These are phyloP conservation scores for Hyphodiscus sp. DNA, from an alignment of 2,329 filamentous ascomycete genomes.

Conservation along the genomic window DNA sequence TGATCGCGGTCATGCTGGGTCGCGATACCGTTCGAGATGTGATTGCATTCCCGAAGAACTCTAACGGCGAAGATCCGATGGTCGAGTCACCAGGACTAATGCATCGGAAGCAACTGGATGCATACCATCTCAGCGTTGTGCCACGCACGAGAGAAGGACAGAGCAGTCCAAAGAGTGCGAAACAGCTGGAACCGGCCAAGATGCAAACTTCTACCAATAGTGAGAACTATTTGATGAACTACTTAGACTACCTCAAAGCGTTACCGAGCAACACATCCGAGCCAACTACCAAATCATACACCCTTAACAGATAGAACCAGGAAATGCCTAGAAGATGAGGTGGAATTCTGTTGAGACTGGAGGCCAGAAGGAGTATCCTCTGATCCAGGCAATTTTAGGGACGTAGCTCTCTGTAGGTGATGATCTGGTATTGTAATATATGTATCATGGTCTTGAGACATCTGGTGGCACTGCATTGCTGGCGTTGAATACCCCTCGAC, in stretches of 20 bases:
- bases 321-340: too few species aligned
- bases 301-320: background rate
- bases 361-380: too few species aligned
- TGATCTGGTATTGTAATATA: background rate
- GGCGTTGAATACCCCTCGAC: background rate
- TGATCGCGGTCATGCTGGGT: slow-evolving; percentile 74
- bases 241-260: background rate
- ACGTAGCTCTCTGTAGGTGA: background rate
- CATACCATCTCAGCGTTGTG: slow-evolving; percentile 19
- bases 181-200: background rate
- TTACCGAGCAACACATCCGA: background rate
- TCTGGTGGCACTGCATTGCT: background rate
- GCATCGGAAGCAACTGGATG: slow-evolving; percentile 41
- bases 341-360: too few species aligned
- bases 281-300: background rate
- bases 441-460: background rate
- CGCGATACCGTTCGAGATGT: slow-evolving; percentile 80
- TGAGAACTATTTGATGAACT: background rate
- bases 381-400: background rate
- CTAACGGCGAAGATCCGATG: slow-evolving; percentile 79
- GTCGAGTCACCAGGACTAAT: slow-evolving; percentile 70
- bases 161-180: background rate
- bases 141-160: background rate
- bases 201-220: background rate
- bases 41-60: slow-evolving; percentile 94